phyloP scores from a whole-genome alignment of 1,284 basidiomycete genomes.

The Stygiomarasmius scandens region DNA sequence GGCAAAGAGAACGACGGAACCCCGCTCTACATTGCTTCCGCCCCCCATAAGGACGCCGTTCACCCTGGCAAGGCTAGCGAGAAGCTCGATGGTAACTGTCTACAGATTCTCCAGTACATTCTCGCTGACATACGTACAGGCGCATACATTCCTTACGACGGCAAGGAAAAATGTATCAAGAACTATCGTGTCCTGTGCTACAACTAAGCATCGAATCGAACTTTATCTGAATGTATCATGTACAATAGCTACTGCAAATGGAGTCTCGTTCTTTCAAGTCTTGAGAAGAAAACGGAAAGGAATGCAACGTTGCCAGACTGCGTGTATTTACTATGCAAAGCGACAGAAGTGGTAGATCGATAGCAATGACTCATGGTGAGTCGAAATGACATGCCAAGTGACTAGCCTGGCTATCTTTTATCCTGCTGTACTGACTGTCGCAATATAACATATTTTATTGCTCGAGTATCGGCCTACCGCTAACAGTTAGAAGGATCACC shows the following conservation, averaged over 20 bases:
- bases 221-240: neutral
- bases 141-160: constrained; percentile 55
- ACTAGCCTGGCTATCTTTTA: no score
- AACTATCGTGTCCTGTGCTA: constrained; percentile 21
- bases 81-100: constrained; percentile 51
- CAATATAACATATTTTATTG: no score
- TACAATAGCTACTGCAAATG: no score
- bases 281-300: no score
- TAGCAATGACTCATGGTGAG: neutral
- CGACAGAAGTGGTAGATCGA: neutral
- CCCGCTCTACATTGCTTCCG: constrained; percentile 63
- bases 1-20: constrained; percentile 66
- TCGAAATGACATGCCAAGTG: neutral
- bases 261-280: no score
- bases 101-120: neutral
- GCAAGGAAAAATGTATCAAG: constrained; percentile 49
- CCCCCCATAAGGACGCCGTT: constrained; percentile 49
- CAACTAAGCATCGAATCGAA: neutral
- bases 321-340: no score
- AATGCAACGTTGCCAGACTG: no score
- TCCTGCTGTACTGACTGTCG: no score
- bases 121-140: constrained; percentile 26
- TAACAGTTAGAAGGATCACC: neutral
- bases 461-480: no score
- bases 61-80: constrained; percentile 68